Evolutionary conservation across 208 protist genomes (phyloP).

Genomic region (Novymonas esmeraldas): DNA sequence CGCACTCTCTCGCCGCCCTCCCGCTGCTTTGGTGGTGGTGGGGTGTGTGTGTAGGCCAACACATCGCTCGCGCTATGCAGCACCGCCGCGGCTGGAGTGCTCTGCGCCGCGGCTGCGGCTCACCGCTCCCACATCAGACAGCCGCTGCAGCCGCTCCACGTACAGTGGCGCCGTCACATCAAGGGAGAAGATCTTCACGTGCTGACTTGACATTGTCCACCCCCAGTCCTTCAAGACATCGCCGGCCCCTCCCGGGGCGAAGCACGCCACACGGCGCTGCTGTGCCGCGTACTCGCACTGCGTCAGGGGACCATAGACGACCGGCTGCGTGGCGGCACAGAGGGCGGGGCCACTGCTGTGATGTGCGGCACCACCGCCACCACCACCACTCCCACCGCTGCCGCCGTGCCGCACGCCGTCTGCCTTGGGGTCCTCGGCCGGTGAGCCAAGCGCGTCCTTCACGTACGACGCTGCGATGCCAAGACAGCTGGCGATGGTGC

Average conservation of each 20-base stretch:
- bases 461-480: constrained; percentile 25
- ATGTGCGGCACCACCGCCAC: background rate
- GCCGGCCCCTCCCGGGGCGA: constrained; percentile 21
- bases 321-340: background rate
- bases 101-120: constrained; percentile 10
- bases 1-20: too few relatives aligned
- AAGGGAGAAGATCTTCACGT: constrained; percentile 78
- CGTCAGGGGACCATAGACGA: constrained; percentile 18
- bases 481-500: constrained; percentile 17
- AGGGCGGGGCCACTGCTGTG: background rate
- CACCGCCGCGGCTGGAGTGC: background rate
- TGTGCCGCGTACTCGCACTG: constrained; percentile 21
- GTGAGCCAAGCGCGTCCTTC: constrained; percentile 14
- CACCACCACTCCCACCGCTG: too few relatives aligned
- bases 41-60: too few relatives aligned
- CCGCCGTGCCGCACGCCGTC: too few relatives aligned
- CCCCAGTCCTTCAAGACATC: constrained; percentile 77
- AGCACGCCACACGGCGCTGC: constrained; percentile 21
- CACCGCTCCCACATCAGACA: constrained; percentile 25
- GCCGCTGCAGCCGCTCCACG: constrained; percentile 57
- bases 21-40: too few relatives aligned
- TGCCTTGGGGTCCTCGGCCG: background rate
- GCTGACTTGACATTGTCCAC: constrained; percentile 63
- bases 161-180: constrained; percentile 67
- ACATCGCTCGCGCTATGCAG: background rate